Evolutionary conservation across 23 red algal genomes (phyloP), one percentile per base, ranked within the genome.

Genomic region (Agarophyton chilense): DNA sequence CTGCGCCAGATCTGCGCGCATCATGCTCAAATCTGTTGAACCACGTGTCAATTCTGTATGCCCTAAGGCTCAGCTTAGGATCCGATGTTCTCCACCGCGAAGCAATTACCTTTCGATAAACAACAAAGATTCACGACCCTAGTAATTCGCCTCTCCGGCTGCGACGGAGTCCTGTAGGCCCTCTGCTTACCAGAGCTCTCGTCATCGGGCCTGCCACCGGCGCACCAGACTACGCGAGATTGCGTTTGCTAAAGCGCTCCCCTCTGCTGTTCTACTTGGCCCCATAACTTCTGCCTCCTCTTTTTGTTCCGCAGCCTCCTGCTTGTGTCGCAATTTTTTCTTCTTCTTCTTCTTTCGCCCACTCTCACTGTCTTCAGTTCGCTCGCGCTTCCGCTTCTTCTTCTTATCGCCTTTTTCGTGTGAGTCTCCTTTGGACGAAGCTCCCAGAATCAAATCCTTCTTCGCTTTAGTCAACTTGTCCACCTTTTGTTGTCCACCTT

Each of bases 261-360:
- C 14, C 34, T n/a, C 55, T 58, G 19, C 55, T 2, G 55, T 25
- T 58, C 55, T 11, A 2, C 55, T 0, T 58, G 22, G 13, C n/a
- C 17, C 55, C 29, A 25, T 25, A n/a, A n/a, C n/a, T n/a, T 58
- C 2, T 4, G 2, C 21, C 55, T 58, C 55, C 22, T 29, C 5
- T 2, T 28, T 58, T 4, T 58, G 55, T 17, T 29, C 55, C 2
- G 7, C 19, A 29, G 64, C 64, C 18, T 70, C 64, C 4, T 22
- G 13, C 64, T 70, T 70, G 0, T 70, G 34, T 40, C 64, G 64
- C n/a, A 18, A 42, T n/a, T n/a, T n/a, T n/a, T n/a, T n/a, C 19
- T 70, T 70, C 64, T 70, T 70, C 64, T 70, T 70, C 64, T 70
- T 70, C 64, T 42, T 70, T 22, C 38, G 10, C 64, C 28, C 64